Percentiles rank a stretch among this genome's conserved stretches.
phyloP scores from a whole-genome alignment of 139 green algal species.

The Medakamo hakoo region DNA sequence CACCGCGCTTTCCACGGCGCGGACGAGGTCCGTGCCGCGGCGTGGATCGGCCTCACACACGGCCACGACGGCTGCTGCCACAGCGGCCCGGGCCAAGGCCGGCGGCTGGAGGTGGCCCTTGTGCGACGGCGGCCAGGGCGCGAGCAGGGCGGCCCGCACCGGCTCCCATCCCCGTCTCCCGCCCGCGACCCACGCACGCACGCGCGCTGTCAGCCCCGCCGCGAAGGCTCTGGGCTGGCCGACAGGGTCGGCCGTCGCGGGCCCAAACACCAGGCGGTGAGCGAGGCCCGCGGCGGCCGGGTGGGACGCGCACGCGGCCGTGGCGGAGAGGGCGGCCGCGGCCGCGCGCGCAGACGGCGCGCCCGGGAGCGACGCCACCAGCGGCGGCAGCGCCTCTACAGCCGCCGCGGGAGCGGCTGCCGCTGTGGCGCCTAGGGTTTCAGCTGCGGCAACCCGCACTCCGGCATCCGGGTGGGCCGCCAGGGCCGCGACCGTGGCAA shows the following conservation, averaged over 20 bases:
- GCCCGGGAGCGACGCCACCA: not conserved
- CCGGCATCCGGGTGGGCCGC: not conserved
- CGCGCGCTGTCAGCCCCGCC: not conserved
- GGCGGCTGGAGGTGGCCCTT: not conserved
- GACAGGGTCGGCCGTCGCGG: not conserved
- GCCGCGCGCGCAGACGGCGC: no score
- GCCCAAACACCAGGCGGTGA: not conserved
- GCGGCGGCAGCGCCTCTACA: not conserved
- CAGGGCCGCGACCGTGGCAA: not conserved
- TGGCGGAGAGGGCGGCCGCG: not conserved
- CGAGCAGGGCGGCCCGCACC: not conserved
- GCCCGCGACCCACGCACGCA: not conserved
- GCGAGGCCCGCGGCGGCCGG: not conserved
- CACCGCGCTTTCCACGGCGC: not conserved
- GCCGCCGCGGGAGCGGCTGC: not conserved
- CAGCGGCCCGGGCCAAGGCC: not conserved
- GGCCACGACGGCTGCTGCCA: not conserved
- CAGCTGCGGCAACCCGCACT: not conserved
- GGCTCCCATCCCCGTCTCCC: not conserved
- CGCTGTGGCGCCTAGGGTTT: not conserved
- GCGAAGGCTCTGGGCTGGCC: no score
- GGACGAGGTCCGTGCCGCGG: not conserved
- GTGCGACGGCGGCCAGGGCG: no score
- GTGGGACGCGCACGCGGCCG: not conserved
- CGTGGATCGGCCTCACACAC: not conserved